Evolutionary conservation across 1,284 basidiomycete genomes (phyloP).

Genomic region (Fomitopsis palustris): DNA sequence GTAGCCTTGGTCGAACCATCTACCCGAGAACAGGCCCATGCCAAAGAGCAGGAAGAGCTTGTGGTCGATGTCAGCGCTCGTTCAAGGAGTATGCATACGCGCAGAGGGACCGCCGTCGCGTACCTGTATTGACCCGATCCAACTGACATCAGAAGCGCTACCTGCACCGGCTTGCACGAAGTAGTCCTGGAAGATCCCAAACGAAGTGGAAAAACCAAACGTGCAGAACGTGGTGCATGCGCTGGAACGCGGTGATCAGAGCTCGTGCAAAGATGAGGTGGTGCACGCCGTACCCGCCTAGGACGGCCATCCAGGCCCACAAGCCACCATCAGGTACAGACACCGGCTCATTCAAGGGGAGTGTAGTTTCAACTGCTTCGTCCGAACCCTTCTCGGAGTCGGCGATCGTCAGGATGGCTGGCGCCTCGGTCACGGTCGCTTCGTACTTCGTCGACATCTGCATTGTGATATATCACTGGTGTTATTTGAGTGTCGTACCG

Average conservation of each 20-base stretch:
- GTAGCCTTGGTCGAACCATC: neutral
- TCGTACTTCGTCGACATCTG: neutral
- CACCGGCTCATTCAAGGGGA: neutral
- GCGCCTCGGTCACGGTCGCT: neutral
- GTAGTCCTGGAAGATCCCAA: constrained; percentile 44
- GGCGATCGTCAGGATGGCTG: neutral
- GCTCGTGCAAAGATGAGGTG: no score
- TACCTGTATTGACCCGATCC: constrained; percentile 38
- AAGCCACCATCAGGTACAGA: neutral
- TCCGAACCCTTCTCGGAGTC: neutral
- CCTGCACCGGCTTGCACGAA: constrained; percentile 30
- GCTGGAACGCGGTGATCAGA: neutral
- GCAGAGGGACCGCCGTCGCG: constrained; percentile 27
- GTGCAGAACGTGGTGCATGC: constrained; percentile 29
- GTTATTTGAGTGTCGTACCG: neutral
- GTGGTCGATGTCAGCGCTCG: neutral
- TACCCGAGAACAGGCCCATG: neutral
- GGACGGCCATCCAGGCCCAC: neutral
- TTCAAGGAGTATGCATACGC: no score
- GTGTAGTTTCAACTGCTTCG: neutral
- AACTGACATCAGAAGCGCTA: constrained; percentile 35
- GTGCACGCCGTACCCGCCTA: neutral
- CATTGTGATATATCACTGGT: neutral
- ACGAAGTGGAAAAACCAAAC: constrained; percentile 40
- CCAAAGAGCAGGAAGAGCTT: neutral